phyloP scores from a whole-genome alignment of 306 rosid genomes.

The Argentina anserina region DNA sequence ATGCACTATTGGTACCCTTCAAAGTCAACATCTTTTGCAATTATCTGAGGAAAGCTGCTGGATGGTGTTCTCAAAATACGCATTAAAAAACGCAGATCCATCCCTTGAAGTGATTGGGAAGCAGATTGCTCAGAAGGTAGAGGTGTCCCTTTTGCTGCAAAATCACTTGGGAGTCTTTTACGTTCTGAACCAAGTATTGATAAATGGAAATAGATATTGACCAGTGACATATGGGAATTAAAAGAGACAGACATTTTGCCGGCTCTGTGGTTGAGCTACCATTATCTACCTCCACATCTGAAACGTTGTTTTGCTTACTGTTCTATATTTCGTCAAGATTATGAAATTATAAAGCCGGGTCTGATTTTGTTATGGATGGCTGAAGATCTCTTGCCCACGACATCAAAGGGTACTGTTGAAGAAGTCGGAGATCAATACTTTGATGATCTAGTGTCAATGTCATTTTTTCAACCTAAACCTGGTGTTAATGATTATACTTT shows the following conservation, averaged over 20 bases:
- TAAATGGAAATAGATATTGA: not conserved
- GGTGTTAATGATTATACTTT: too few species aligned
- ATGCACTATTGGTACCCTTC: not conserved
- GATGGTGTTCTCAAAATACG: not conserved
- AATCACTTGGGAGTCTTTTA: not conserved
- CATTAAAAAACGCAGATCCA: not conserved
- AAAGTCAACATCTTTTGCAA: not conserved
- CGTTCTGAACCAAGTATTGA: not conserved
- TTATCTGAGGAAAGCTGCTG: not conserved
- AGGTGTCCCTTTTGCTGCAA: slow-evolving; percentile 9
- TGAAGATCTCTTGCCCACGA: slow-evolving; percentile 22
- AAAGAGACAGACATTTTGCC: not conserved
- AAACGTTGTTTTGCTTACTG: slow-evolving; percentile 25
- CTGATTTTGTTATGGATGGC: slow-evolving; percentile 41
- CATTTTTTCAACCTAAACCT: too few species aligned
- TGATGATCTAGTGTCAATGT: slow-evolving; percentile 23
- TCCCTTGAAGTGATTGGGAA: slow-evolving; percentile 11
- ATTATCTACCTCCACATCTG: slow-evolving; percentile 11
- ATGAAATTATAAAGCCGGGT: too few species aligned
- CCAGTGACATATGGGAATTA: not conserved
- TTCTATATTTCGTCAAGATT: slow-evolving; percentile 26
- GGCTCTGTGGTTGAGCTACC: slow-evolving; percentile 13
- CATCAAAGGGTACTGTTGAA: not conserved
- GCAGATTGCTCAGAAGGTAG: slow-evolving; percentile 3
- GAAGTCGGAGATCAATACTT: slow-evolving; percentile 29